These are phyloP conservation scores for Podaxis mareebaensis DNA, from an alignment of 768 basidiomycete genomes.

Conservation along the genomic window DNA sequence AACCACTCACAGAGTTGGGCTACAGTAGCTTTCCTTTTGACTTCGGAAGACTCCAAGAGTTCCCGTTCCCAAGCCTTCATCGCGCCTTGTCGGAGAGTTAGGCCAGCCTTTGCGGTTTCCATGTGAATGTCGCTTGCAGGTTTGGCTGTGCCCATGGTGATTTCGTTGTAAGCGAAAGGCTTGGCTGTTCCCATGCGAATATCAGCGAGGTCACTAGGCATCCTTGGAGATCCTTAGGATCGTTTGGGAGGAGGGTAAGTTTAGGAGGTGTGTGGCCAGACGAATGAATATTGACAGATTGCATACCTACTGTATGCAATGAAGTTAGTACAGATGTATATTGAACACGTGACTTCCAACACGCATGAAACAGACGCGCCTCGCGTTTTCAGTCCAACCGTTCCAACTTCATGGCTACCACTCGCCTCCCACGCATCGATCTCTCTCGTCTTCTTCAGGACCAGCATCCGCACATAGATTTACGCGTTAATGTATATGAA, in stretches of 20 bases:
- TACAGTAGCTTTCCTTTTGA: slow-evolving; percentile 94
- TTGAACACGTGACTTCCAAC: neutral
- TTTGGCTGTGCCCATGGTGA: slow-evolving; percentile 69
- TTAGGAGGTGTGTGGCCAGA: neutral
- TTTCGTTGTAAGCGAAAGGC: slow-evolving; percentile 41
- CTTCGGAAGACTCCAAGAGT: slow-evolving; percentile 80
- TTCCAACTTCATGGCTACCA: slow-evolving; percentile 17
- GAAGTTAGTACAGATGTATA: neutral
- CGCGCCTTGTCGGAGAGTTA: slow-evolving; percentile 57
- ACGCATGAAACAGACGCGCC: neutral
- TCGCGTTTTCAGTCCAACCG: neutral
- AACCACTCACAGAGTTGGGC: slow-evolving; percentile 84
- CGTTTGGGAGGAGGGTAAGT: neutral
- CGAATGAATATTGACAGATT: neutral
- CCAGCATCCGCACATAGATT: slow-evolving; percentile 61
- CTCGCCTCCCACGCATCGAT: slow-evolving; percentile 59
- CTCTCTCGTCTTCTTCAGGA: slow-evolving; percentile 57
- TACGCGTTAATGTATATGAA: slow-evolving; percentile 61
- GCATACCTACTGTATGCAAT: neutral
- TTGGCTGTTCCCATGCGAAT: slow-evolving; percentile 83
- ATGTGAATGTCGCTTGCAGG: slow-evolving; percentile 59
- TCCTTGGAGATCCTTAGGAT: neutral
- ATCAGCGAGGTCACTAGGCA: slow-evolving; percentile 38
- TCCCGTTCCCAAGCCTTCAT: slow-evolving; percentile 85
- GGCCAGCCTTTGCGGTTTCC: slow-evolving; percentile 59